Evolutionary conservation across 108 stramenopile genomes (phyloP).

Genomic region (Pseudonitzschia delicatissima): DNA sequence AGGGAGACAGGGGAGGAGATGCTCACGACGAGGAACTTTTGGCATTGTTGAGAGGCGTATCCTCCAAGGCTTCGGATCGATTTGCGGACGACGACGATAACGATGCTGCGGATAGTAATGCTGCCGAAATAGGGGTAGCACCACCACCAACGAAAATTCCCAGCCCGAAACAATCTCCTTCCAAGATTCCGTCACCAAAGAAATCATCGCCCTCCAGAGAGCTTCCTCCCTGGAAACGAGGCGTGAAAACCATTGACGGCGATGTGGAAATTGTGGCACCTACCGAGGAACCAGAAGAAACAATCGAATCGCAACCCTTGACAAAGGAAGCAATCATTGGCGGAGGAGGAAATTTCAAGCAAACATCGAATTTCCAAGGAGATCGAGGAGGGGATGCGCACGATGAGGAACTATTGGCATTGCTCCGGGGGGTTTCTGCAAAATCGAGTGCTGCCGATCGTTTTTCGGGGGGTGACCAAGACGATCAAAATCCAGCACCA

Average conservation of each 20-base stretch:
- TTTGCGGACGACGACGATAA: constrained; percentile 22
- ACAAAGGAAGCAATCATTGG: not conserved
- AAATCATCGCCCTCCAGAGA: not conserved
- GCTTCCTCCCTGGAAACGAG: constrained; percentile 38
- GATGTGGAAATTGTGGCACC: not conserved
- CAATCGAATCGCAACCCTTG: not conserved
- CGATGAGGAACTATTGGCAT: constrained; percentile 72
- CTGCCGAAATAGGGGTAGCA: not conserved
- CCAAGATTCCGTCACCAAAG: no score
- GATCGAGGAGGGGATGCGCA: constrained; percentile 75
- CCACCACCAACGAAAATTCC: not conserved
- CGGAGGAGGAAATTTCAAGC: constrained; percentile 24
- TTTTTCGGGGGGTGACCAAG: constrained; percentile 45
- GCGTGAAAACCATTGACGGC: not conserved
- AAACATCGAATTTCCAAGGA: constrained; percentile 51
- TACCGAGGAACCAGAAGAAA: not conserved
- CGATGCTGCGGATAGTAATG: not conserved
- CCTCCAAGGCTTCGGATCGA: constrained; percentile 34
- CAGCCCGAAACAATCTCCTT: not conserved
- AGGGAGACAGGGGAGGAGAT: constrained; percentile 56
- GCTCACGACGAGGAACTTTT: constrained; percentile 51
- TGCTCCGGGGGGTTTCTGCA: constrained; percentile 60
- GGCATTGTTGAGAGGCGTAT: constrained; percentile 45
- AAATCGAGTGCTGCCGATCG: constrained; percentile 42
- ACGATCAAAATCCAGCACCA: no score